Conservation (phyloP, 495 filamentous ascomycete species). For the Aspergillus cristatus region DNA sequence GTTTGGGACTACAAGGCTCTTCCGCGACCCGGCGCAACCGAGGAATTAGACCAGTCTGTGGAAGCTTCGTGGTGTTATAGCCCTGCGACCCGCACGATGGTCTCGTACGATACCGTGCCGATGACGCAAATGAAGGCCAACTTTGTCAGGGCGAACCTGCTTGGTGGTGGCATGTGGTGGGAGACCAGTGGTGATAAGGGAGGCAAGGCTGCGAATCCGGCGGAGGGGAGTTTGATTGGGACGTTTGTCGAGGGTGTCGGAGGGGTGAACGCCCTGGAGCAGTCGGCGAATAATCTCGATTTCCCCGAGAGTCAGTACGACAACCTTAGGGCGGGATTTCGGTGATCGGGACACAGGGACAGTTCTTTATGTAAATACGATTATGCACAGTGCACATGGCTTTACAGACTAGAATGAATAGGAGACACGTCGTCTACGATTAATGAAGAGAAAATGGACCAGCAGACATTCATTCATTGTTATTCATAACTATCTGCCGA, state of each 20-base stretch:
- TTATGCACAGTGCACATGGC: too few species aligned
- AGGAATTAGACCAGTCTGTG: constrained; percentile 25
- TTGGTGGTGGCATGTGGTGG: constrained; percentile 94
- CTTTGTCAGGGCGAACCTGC: constrained; percentile 52
- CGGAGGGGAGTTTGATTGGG: constrained; percentile 52
- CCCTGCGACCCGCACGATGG: constrained; percentile 45
- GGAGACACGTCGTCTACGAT: too few species aligned
- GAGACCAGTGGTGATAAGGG: constrained; percentile 73
- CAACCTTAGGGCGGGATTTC: constrained; percentile 51
- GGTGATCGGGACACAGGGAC: too few species aligned
- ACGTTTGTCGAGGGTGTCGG: constrained; percentile 46
- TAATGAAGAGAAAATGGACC: too few species aligned
- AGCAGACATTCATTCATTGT: constrained; percentile 7
- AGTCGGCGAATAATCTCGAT: constrained; percentile 53
- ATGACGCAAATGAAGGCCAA: constrained; percentile 53
- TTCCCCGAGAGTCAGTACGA: constrained; percentile 76
- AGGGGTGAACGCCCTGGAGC: constrained; percentile 43
- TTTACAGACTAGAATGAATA: too few species aligned
- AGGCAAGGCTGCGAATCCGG: constrained; percentile 28
- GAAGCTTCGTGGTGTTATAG: constrained; percentile 71
- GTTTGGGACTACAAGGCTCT: constrained; percentile 73
- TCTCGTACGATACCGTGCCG: constrained; percentile 65
- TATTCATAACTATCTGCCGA: constrained; percentile 11
- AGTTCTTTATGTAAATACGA: too few species aligned
- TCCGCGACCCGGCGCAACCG: constrained; percentile 35